phyloP scores from a whole-genome alignment of 2,329 filamentous ascomycete genomes.

The Colletotrichum aenigma region DNA sequence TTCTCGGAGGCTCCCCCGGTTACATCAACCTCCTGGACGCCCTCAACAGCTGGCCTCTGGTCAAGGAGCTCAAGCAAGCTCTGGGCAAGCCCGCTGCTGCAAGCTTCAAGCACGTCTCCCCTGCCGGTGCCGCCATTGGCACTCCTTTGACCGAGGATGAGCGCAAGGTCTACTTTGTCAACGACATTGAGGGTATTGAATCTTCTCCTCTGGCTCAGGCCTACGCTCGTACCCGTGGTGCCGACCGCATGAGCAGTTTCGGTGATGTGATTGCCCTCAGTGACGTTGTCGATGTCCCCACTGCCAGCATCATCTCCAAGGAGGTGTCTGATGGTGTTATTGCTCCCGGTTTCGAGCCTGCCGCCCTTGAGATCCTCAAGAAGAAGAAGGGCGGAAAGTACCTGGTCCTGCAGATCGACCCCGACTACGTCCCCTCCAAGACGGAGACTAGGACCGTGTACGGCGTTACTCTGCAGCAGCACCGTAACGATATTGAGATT shows the following conservation, averaged over 20 bases:
- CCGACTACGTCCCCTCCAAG: slow-evolving; percentile 79
- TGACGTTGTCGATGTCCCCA: slow-evolving; percentile 87
- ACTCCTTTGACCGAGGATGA: slow-evolving; percentile 85
- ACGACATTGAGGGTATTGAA: slow-evolving; percentile 90
- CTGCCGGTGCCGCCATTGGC: slow-evolving; percentile 93
- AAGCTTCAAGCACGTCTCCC: slow-evolving; percentile 99
- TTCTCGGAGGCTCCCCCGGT: slow-evolving; percentile 85
- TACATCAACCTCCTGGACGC: slow-evolving; percentile 98
- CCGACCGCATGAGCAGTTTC: slow-evolving; percentile 98
- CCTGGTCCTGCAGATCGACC: slow-evolving; percentile 93
- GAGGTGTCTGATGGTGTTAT: slow-evolving; percentile 98
- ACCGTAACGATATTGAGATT: slow-evolving; percentile 91
- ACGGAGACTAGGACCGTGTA: slow-evolving; percentile 88
- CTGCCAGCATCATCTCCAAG: slow-evolving; percentile 95
- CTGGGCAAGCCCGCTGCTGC: slow-evolving; percentile 89
- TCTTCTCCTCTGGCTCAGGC: slow-evolving; percentile 87
- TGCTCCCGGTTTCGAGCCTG: slow-evolving; percentile 83
- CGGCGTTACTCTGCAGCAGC: slow-evolving; percentile 85
- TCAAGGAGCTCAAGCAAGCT: slow-evolving; percentile 92
- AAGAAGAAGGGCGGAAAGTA: slow-evolving; percentile 99
- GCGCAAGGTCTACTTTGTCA: slow-evolving; percentile 98
- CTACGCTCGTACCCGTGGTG: slow-evolving; percentile 92
- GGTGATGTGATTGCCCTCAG: slow-evolving; percentile 95
- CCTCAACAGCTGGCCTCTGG: slow-evolving; percentile 94
- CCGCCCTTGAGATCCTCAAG: slow-evolving; percentile 86